These are phyloP conservation scores for Didymella keratinophila DNA, from an alignment of 2,329 filamentous ascomycete species.

Conservation along the genomic window DNA sequence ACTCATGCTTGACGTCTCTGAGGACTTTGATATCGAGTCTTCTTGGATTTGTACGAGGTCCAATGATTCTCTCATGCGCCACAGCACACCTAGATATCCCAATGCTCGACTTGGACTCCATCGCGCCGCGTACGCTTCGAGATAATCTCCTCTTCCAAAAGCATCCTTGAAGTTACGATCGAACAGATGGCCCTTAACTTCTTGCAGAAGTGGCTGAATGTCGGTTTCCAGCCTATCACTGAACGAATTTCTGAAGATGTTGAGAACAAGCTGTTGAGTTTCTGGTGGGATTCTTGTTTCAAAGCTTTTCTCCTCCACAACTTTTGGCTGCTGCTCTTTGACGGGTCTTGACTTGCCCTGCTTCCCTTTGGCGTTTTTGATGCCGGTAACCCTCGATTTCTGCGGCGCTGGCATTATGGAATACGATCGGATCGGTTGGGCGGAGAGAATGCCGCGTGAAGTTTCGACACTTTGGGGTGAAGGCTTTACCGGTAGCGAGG, in stretches of 20 bases:
- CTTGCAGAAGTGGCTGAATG: slow-evolving; percentile 70
- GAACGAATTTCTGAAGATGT: slow-evolving; percentile 76
- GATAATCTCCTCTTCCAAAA: slow-evolving; percentile 74
- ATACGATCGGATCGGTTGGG: slow-evolving; percentile 1
- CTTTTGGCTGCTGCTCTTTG: slow-evolving; percentile 22
- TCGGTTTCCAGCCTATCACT: slow-evolving; percentile 52
- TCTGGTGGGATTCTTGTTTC: slow-evolving; percentile 54
- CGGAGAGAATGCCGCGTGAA: slow-evolving; percentile 21
- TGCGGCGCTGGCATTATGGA: slow-evolving; percentile 15
- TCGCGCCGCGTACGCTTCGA: slow-evolving; percentile 84
- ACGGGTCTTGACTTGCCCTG: slow-evolving; percentile 15
- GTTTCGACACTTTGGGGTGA: slow-evolving; percentile 18
- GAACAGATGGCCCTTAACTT: slow-evolving; percentile 85
- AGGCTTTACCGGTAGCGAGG: slow-evolving; percentile 23
- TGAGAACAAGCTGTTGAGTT: slow-evolving; percentile 74
- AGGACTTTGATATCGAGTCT: not conserved
- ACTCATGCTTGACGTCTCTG: slow-evolving; percentile 10
- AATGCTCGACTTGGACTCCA: slow-evolving; percentile 91
- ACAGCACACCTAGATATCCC: slow-evolving; percentile 74
- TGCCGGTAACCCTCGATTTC: slow-evolving; percentile 18
- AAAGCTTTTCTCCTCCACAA: slow-evolving; percentile 10
- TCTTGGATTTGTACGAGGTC: not conserved
- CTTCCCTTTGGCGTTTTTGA: slow-evolving; percentile 29
- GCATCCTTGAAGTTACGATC: slow-evolving; percentile 83
- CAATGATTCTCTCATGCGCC: slow-evolving; percentile 42